Conservation (phyloP, 306 rosid species). For the Vigna mungo region DNA sequence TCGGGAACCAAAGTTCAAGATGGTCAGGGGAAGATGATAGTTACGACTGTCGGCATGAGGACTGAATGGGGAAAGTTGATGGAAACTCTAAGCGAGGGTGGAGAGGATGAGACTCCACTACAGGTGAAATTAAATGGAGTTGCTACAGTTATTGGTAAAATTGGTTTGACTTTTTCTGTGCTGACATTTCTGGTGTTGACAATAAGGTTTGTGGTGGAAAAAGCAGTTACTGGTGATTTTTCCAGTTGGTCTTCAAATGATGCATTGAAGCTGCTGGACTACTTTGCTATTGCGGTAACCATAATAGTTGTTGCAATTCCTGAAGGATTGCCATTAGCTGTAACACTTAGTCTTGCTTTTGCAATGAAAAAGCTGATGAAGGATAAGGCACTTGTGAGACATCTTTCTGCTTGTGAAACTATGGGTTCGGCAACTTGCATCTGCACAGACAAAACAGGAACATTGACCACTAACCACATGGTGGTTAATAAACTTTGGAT, state of each 20-base stretch:
- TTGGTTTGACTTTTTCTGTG: constrained; percentile 84
- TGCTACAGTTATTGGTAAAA: constrained; percentile 91
- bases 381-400: constrained; percentile 88
- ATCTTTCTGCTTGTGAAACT: constrained; percentile 93
- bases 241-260: constrained; percentile 75
- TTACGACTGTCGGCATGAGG: constrained; percentile 92
- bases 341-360: constrained; percentile 95
- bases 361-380: constrained; percentile 89
- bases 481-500: constrained; percentile 75
- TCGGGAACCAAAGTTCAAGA: constrained; percentile 94
- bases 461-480: constrained; percentile 95
- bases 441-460: constrained; percentile 96
- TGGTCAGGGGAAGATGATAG: constrained; percentile 90
- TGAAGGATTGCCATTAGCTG: constrained; percentile 95
- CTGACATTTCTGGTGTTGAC: constrained; percentile 75
- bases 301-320: constrained; percentile 95
- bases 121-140: constrained; percentile 95
- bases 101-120: constrained; percentile 96
- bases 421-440: constrained; percentile 97
- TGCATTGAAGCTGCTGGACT: constrained; percentile 68
- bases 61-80: constrained; percentile 98
- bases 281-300: constrained; percentile 89
- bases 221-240: constrained; percentile 58
- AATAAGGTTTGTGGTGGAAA: constrained; percentile 68
- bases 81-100: constrained; percentile 91